Base-by-base conservation (phyloP, 306 rosid genomes). In the Casuarina equisetifolia region DNA sequence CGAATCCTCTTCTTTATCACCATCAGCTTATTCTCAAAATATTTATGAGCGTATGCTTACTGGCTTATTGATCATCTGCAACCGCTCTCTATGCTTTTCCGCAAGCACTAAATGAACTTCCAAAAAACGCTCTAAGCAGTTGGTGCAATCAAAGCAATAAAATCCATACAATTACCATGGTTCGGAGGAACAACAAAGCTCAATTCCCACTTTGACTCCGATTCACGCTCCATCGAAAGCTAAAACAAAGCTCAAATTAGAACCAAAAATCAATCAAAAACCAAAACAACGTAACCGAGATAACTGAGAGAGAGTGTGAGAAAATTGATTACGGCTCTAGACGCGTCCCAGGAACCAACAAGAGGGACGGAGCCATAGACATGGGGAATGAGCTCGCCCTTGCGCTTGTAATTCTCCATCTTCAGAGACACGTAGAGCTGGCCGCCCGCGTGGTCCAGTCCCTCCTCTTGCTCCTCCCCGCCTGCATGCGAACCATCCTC, bases 141-240 rank as follows among this genome's bases (percentile, higher is more conserved):
- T 52, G 64, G 36, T 2, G 46, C 19, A 63, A 36, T 63, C 6
- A 12, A 39, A 39, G 38, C 25, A 13, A 58, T 9, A 20, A 16
- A 25, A 3, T 58, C 64, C 20, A 25, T 12, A 58, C 20, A 20
- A 15, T 76, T 90, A 95, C 99, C 99, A 42, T 95, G 99, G 88
- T 95, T 92, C 52, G 99, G 92, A 66, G 99, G 96, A 88, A 95
- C 97, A 72, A 95, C 99, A 79, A 95, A 95, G 83, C 99, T 91
- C 84, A 95, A 84, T 78, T 95, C 99, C 99, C 99, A 92, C 99
- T 86, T 89, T 53, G 97, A 95, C 6, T 91, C 92, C 46, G 99
- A 91, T 78, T 95, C 99, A 15, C 99, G 90, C 67, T 92, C 97
- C 97, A 95, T 87, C 19, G 86, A 58, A 74, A 95, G 99, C 97